Conservation (phyloP, 2,329 filamentous ascomycete species). For the Paraphoma sp. region DNA sequence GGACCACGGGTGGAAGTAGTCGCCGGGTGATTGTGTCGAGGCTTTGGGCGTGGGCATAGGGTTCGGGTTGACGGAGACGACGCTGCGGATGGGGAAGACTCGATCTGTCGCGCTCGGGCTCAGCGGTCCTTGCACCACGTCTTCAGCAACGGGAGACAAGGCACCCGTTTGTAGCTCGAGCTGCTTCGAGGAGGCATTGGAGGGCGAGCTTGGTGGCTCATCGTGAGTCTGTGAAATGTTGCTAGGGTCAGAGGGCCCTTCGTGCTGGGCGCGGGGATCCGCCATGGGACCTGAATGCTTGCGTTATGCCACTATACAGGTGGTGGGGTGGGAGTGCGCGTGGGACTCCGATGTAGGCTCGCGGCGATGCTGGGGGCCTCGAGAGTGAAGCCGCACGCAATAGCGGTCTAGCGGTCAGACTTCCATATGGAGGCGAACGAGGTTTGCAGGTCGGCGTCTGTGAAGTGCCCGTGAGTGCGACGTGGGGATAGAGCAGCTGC, state of each 20-base stretch:
- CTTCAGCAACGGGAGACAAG: neutral
- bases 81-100: slow-evolving; percentile 83
- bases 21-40: slow-evolving; percentile 22
- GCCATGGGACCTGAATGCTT: neutral
- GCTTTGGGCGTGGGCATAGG: slow-evolving; percentile 52
- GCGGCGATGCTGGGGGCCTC: neutral
- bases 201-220: neutral
- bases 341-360: neutral
- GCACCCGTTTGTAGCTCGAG: neutral
- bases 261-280: neutral
- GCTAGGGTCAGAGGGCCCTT: neutral
- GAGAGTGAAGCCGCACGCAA: neutral
- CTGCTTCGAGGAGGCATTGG: neutral
- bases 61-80: slow-evolving; percentile 74
- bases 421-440: neutral
- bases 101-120: slow-evolving; percentile 61
- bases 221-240: neutral
- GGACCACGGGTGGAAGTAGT: slow-evolving; percentile 48
- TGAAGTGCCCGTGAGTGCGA: neutral
- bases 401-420: neutral
- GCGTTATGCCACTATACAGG: neutral
- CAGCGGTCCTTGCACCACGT: neutral
- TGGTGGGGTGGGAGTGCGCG: neutral
- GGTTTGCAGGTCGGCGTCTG: neutral
- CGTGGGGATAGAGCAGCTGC: neutral